These are phyloP conservation scores for Colletotrichum incanum DNA, from an alignment of 2,329 filamentous ascomycete genomes.

Conservation along the genomic window DNA sequence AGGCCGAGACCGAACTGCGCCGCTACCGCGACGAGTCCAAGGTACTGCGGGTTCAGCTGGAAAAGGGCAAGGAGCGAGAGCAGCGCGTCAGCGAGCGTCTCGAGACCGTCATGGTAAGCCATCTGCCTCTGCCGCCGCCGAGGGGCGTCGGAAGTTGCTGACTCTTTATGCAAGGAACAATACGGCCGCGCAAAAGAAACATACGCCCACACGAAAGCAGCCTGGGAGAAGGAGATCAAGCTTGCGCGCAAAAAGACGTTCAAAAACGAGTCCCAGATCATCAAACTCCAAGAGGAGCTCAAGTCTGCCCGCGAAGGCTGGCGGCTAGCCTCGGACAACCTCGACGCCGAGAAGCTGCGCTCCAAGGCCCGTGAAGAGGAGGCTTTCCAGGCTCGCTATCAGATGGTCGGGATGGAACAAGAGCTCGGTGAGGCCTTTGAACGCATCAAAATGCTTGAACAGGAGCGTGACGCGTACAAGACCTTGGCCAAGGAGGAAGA, in stretches of 20 bases:
- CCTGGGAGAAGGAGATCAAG: constrained; percentile 83
- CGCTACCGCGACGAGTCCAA: constrained; percentile 74
- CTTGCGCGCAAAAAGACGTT: constrained; percentile 80
- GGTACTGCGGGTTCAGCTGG: constrained; percentile 69
- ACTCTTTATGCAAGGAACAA: constrained; percentile 69
- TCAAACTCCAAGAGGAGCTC: constrained; percentile 82
- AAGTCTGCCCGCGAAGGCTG: constrained; percentile 72
- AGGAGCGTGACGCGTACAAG: constrained; percentile 83
- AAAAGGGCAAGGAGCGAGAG: constrained; percentile 78
- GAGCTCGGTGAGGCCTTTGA: constrained; percentile 77
- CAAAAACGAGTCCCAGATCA: constrained; percentile 78
- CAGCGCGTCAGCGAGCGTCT: constrained; percentile 76
- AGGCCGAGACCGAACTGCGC: constrained; percentile 79
- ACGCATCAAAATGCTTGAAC: constrained; percentile 76
- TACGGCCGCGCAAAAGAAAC: constrained; percentile 80
- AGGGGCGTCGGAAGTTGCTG: constrained; percentile 21
- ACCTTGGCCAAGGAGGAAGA: constrained; percentile 81
- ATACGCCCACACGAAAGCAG: constrained; percentile 74
- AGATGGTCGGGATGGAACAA: constrained; percentile 76
- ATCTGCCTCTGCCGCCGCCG: background rate
- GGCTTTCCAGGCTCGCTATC: constrained; percentile 77
- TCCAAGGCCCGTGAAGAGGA: constrained; percentile 77
- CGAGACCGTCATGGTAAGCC: constrained; percentile 76
- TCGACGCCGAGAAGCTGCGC: constrained; percentile 76
- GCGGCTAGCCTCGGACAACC: constrained; percentile 70